Conservation (phyloP, 345 rosid genomes). For the Lumnitzera littorea region DNA sequence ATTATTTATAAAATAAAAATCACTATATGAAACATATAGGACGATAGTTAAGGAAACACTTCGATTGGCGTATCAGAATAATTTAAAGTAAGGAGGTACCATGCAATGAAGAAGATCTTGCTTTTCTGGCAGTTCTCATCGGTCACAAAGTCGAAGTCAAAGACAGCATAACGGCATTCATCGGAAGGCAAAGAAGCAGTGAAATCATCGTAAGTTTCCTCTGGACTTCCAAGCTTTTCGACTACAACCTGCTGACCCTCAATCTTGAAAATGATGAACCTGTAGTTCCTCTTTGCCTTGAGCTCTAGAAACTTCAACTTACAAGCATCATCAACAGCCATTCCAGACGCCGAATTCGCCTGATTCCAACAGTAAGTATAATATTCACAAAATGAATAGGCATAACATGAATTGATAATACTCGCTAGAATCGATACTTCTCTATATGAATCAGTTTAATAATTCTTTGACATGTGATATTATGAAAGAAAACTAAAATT, state of each 20-base stretch:
- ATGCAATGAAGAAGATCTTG: conserved; percentile 96
- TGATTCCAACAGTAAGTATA: conserved; percentile 5
- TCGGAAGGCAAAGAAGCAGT: conserved; percentile 58
- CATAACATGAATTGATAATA: too few relatives aligned
- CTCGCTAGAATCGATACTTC: neutral
- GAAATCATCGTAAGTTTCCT: conserved; percentile 72
- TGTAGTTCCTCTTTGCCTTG: conserved; percentile 71
- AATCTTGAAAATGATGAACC: conserved; percentile 85
- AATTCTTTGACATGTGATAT: too few relatives aligned
- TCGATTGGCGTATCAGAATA: neutral
- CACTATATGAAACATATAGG: neutral
- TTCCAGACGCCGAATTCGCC: conserved; percentile 95
- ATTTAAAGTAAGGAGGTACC: conserved; percentile 30
- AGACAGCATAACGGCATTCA: conserved; percentile 94
- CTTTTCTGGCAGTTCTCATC: conserved; percentile 91
- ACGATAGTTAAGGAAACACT: too few relatives aligned
- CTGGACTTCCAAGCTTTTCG: conserved; percentile 68
- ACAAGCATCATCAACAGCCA: conserved; percentile 88
- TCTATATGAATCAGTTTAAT: too few relatives aligned
- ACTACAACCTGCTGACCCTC: conserved; percentile 75
- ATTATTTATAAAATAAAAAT: neutral
- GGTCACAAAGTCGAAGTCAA: conserved; percentile 77
- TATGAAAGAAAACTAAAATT: too few relatives aligned
- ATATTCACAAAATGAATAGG: neutral
- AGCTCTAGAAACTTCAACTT: conserved; percentile 84